Conservation (phyloP, 805 yeast genomes). For the Monosporozyma aerobia region DNA sequence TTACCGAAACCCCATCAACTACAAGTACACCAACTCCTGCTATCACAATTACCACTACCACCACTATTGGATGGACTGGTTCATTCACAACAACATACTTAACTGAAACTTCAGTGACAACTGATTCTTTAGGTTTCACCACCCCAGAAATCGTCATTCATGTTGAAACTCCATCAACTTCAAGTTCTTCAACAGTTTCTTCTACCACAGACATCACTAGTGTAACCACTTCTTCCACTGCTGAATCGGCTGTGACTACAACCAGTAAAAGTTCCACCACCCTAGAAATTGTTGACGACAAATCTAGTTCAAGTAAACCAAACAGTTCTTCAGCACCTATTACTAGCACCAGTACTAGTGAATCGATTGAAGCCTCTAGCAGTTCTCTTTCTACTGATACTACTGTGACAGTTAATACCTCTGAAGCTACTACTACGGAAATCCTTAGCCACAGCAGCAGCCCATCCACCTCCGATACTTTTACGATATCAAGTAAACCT, state of each 20-base stretch:
- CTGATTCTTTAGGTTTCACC: neutral
- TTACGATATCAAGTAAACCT: slow-evolving; percentile 2
- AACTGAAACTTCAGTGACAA: neutral
- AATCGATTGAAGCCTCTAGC: neutral
- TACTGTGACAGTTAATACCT: neutral
- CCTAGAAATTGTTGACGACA: too few relatives aligned
- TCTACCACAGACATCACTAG: too few relatives aligned
- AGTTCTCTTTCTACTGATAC: slow-evolving; percentile 3
- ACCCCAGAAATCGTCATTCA: neutral
- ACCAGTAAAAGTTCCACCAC: slow-evolving; percentile 1
- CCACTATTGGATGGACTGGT: neutral
- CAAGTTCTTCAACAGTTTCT: slow-evolving; percentile 3
- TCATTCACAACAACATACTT: neutral
- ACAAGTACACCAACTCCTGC: neutral
- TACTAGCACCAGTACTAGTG: slow-evolving; percentile 1
- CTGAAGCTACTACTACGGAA: slow-evolving; percentile 3
- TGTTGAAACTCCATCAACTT: neutral
- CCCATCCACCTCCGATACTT: slow-evolving; percentile 3
- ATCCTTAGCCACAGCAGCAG: neutral
- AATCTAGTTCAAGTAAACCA: slow-evolving; percentile 12
- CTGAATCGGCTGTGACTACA: slow-evolving; percentile 7
- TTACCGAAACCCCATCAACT: neutral
- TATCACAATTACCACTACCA: neutral
- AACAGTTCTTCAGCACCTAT: slow-evolving; percentile 1
- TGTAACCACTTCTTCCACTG: slow-evolving; percentile 6